Evolutionary conservation across 805 yeast genomes (phyloP), one percentile per base, ranked within the genome.

Genomic region (Wickerhamomyces pijperi): DNA sequence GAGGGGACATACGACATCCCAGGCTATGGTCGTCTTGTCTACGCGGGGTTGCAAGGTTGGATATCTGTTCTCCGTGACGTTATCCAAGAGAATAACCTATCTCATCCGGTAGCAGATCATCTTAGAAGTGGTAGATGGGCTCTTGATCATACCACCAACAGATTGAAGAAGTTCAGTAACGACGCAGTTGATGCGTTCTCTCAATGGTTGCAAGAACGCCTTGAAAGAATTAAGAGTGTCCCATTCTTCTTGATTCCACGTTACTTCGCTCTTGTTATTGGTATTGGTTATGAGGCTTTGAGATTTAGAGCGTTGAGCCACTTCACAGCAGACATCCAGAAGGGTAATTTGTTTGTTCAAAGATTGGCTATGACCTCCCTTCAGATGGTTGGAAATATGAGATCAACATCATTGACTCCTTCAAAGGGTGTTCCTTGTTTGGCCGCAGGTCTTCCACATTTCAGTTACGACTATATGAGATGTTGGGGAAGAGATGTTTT

Each of bases 401-500:
- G 75, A 35, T 74, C 76, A 19, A 84, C 96, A 1, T 83, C 96
- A 0, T 66, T 92, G 39, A 61, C 68, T 20, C 94, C 97, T 2
- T 63, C 62, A 32, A 61, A 67, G 11, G 61, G 67, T 34, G 71
- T 77, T 14, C 82, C 94, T 2, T 74, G 84, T 33, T 67, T 90
- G 74, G 95, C 97, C 14, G 98, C 98, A 2, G 98, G 97, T 2
- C 68, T 90, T 44, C 98, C 98, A 2, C 97, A 87, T 60, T 90
- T 90, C 62, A 79, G 92, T 55, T 73, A 72, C 42, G 86, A 82
- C 46, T 88, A 82, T 59, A 87, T 90, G 95, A 72, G 98, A 58
- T 86, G 96, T 56, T 90, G 98, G 98, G 98, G 98, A 18, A 73
- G 98, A 54, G 98, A 90, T 60, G 94, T 87, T 1, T 92, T 92